Conservation (phyloP, 2,329 filamentous ascomycete species). For the Penicillium sp. region DNA sequence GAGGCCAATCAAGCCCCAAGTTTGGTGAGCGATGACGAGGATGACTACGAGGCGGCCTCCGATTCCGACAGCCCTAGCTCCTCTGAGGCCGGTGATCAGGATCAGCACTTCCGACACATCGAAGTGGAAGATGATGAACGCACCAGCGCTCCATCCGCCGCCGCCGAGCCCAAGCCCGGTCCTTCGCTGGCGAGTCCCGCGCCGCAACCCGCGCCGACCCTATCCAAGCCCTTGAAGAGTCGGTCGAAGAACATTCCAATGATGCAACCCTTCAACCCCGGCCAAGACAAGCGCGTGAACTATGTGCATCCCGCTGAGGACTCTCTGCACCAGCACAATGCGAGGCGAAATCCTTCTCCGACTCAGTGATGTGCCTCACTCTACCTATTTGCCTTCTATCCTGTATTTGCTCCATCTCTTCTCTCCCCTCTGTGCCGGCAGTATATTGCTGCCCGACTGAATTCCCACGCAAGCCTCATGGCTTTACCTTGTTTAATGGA, state of each 20-base stretch:
- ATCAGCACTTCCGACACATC: slow-evolving; percentile 43
- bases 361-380: slow-evolving; percentile 9
- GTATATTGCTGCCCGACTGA: background rate
- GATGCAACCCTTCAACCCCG: slow-evolving; percentile 22
- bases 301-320: slow-evolving; percentile 35
- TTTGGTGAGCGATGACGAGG: slow-evolving; percentile 68
- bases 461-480: background rate
- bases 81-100: slow-evolving; percentile 51
- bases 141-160: slow-evolving; percentile 30
- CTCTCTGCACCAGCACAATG: slow-evolving; percentile 24
- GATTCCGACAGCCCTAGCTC: slow-evolving; percentile 55
- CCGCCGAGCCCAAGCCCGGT: slow-evolving; percentile 32
- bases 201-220: slow-evolving; percentile 21
- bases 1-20: slow-evolving; percentile 73
- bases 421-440: background rate
- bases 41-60: slow-evolving; percentile 66
- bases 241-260: slow-evolving; percentile 30
- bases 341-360: slow-evolving; percentile 21
- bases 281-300: slow-evolving; percentile 34
- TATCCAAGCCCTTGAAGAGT: slow-evolving; percentile 30
- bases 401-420: slow-evolving; percentile 4
- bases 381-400: background rate
- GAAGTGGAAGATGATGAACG: slow-evolving; percentile 46
- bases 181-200: slow-evolving; percentile 29
- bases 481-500: slow-evolving; percentile 6